Base-by-base conservation (phyloP, 2,329 filamentous ascomycete genomes). In the Albophoma yamanashiensis region DNA sequence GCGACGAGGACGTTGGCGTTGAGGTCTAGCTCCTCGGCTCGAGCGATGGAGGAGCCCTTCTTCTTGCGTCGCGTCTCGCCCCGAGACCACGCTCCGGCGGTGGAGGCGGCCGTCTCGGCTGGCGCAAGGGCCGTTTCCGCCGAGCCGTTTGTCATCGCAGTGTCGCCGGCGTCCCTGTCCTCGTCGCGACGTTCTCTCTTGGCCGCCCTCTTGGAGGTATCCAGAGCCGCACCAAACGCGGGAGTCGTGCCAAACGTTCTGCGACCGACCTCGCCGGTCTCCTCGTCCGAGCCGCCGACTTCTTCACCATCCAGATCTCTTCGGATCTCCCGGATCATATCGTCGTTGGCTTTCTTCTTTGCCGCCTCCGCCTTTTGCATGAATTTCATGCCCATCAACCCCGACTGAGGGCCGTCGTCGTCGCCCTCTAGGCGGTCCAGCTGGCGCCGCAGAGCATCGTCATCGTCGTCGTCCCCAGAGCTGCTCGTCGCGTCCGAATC, bases 331-430 rank as follows among this genome's bases (percentile, higher is more conserved):
- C 79, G 81, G 15, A 91, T 76, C 60, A 91, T 83, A 60, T 89
- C 88, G 67, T 96, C 90, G 66, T 97, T 97, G 60, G 86, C 83
- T 63, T 88, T 84, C 72, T 88, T 92, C 67, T 86, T 85, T 43
- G 86, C 81, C 36, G 88, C 89, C 68, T 97, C 92, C 1, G 92
- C 91, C 65, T 88, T 91, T 67, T 88, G 86, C 94, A 99, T 97
- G 71, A 99, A 99, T 62, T 91, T 90, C 88, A 99, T 91, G 58
- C 83, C 82, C 73, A 90, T 86, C 8, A 99, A 76, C 66, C 85
- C 88, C 17, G 87, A 87, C 65, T 82, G 79, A 0, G 83, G 82
- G 22, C 71, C 77, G n/a, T 75, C 76, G 27, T 82, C 80, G 17
- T 79, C 75, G 11, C 75, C 69, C 40, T 77, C 75, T 12, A 78